A percentile compares a stretch with the other conserved stretches of the same genome.
These are phyloP conservation scores for Penicillium crystallinum DNA, from an alignment of 495 filamentous ascomycete species.

Conservation along the genomic window DNA sequence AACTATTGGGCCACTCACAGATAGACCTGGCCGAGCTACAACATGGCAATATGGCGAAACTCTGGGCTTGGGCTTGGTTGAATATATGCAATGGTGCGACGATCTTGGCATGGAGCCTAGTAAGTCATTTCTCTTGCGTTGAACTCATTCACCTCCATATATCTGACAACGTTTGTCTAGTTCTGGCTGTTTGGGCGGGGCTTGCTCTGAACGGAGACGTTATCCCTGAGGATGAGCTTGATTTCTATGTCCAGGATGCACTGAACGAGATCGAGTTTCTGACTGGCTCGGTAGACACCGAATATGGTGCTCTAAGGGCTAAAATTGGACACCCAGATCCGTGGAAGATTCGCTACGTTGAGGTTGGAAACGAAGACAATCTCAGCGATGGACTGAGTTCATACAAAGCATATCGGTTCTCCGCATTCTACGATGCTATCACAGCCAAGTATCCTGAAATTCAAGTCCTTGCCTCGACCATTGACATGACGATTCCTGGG, in stretches of 20 bases:
- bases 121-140: slow-evolving; percentile 3
- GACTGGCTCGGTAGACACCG: slow-evolving; percentile 30
- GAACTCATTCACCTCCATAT: neutral
- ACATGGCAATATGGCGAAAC: slow-evolving; percentile 58
- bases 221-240: slow-evolving; percentile 26
- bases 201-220: slow-evolving; percentile 52
- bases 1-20: slow-evolving; percentile 58
- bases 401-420: slow-evolving; percentile 43
- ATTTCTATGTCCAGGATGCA: slow-evolving; percentile 48
- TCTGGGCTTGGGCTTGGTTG: slow-evolving; percentile 52
- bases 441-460: slow-evolving; percentile 46
- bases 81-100: slow-evolving; percentile 63
- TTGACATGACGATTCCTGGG: slow-evolving; percentile 33
- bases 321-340: slow-evolving; percentile 43
- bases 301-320: slow-evolving; percentile 41
- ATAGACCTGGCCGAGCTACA: slow-evolving; percentile 56
- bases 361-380: slow-evolving; percentile 56
- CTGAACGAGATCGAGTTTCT: slow-evolving; percentile 59
- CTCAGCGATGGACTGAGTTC: slow-evolving; percentile 31
- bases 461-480: slow-evolving; percentile 41
- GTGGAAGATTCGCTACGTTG: slow-evolving; percentile 45
- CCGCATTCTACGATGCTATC: slow-evolving; percentile 44
- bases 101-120: slow-evolving; percentile 56
- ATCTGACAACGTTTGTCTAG: slow-evolving; percentile 7
- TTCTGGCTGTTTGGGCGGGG: slow-evolving; percentile 56